These are phyloP conservation scores for Euclidium syriacum DNA, from an alignment of 345 rosid species.

Conservation along the genomic window DNA sequence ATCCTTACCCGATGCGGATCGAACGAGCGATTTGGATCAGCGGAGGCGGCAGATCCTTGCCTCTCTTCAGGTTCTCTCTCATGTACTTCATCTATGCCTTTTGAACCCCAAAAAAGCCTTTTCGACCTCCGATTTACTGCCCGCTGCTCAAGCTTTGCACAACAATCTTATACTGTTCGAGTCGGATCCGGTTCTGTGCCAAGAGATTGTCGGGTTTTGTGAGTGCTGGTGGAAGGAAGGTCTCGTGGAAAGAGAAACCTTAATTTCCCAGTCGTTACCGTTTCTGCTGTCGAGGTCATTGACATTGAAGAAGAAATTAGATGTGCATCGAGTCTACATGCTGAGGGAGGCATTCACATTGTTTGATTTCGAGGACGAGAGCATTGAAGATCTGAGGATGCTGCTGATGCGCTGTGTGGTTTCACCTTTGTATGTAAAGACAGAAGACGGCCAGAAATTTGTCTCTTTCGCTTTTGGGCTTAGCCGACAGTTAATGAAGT, in stretches of 20 bases:
- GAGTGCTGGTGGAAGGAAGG: conserved; percentile 86
- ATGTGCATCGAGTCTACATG: conserved; percentile 65
- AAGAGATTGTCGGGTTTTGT: conserved; percentile 61
- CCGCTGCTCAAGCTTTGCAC: conserved; percentile 57
- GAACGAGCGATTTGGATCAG: neutral
- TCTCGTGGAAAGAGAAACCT: conserved; percentile 42
- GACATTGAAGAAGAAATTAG: conserved; percentile 78
- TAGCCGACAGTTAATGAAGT: conserved; percentile 67
- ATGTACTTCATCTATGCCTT: conserved; percentile 42
- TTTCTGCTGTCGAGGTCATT: conserved; percentile 69
- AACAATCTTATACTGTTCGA: conserved; percentile 64
- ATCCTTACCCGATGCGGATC: conserved; percentile 7
- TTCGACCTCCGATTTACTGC: conserved; percentile 42
- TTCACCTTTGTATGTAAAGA: conserved; percentile 67
- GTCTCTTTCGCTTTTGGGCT: conserved; percentile 67
- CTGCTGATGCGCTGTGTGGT: conserved; percentile 73
- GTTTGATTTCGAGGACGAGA: conserved; percentile 87
- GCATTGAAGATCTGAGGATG: conserved; percentile 75
- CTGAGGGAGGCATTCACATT: conserved; percentile 67
- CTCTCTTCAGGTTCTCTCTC: conserved; percentile 43
- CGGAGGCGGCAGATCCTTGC: conserved; percentile 32
- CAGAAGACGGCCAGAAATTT: conserved; percentile 80
- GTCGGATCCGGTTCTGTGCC: conserved; percentile 50
- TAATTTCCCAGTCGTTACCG: conserved; percentile 81
- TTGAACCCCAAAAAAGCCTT: conserved; percentile 49